Evolutionary conservation across 768 basidiomycete species (phyloP), one percentile per base, ranked within the genome.

Genomic region (Holtermanniella nyarrowii): DNA sequence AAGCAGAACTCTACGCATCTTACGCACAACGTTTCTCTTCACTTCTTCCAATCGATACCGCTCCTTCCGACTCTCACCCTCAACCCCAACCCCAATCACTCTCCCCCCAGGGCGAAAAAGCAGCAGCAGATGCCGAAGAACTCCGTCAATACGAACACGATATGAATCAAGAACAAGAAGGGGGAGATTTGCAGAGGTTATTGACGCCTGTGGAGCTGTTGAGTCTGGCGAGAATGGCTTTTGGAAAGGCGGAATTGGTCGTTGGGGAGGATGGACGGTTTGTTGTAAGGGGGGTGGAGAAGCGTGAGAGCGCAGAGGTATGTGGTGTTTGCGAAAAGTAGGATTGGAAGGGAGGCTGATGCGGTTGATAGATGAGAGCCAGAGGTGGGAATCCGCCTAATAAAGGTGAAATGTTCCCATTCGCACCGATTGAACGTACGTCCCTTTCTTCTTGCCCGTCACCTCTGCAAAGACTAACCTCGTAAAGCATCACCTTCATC

Each of bases 151-250:
- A 22, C 42, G 13, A 46, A 23, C 21, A 46, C 23, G 13, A 46
- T 25, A 20, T 25, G 44, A 46, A 46, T 23, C 21, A 13, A 11
- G 10, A 48, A 46, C 26, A 42, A 13, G 53, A 52, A 22, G n/a
- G n/a, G n/a, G n/a, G n/a, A n/a, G n/a, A n/a, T n/a, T n/a, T n/a
- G n/a, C 50, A 64, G 42, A 42, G 65, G n/a, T 49, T 67, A n/a
- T 47, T 67, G 42, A 64, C 60, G 24, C 65, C 65, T 2, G 49
- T 64, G 18, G 65, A 67, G 40, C 52, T 67, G n/a, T 64, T 67
- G 40, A 58, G 49, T 18, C 50, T 67, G 14, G 48, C 57, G 0
- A 44, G 57, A 22, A 67, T 67, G 59, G 60, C 65, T 0, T 67
- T 67, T 45, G 61, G 61, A 14, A 56, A 62, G 21, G 58, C 58